phyloP scores from a whole-genome alignment of 495 filamentous ascomycete genomes.

The Aspergillus hancockii region DNA sequence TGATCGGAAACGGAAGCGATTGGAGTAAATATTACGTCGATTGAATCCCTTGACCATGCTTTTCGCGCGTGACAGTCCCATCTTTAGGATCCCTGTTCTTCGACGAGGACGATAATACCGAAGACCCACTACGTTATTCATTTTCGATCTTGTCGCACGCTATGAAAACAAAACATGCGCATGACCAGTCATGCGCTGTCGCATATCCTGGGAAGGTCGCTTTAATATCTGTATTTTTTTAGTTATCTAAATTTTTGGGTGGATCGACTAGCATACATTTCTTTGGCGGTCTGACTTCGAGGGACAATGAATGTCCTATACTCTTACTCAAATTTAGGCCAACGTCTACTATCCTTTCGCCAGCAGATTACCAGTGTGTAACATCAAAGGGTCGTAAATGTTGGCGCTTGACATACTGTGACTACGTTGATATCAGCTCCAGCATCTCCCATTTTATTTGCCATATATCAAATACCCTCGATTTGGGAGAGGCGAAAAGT shows the following conservation, averaged over 20 bases:
- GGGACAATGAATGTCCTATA: conserved; percentile 12
- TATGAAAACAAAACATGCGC: conserved; percentile 14
- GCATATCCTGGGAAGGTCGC: conserved; percentile 12
- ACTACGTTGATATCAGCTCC: not conserved
- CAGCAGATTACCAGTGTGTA: not conserved
- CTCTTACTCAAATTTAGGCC: conserved; percentile 3
- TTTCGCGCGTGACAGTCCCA: conserved; percentile 10
- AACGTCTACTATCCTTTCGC: not conserved
- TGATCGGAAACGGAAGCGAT: conserved; percentile 79
- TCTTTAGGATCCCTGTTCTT: not conserved
- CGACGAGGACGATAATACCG: not conserved
- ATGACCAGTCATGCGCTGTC: not conserved
- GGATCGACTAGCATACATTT: conserved; percentile 23
- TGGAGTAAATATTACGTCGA: conserved; percentile 47
- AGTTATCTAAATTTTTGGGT: conserved; percentile 20
- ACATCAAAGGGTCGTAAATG: conserved; percentile 8
- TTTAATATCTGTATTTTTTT: conserved; percentile 13
- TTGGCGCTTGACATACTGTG: conserved; percentile 5
- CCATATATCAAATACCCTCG: conserved; percentile 40
- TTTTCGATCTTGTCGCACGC: not conserved
- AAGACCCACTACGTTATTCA: not conserved
- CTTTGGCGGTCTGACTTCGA: conserved; percentile 2
- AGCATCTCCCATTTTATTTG: conserved; percentile 17
- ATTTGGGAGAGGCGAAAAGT: conserved; percentile 28
- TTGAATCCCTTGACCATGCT: not conserved